Conservation (phyloP, 2,329 filamentous ascomycete species). For the Aspergillus glaucus region DNA sequence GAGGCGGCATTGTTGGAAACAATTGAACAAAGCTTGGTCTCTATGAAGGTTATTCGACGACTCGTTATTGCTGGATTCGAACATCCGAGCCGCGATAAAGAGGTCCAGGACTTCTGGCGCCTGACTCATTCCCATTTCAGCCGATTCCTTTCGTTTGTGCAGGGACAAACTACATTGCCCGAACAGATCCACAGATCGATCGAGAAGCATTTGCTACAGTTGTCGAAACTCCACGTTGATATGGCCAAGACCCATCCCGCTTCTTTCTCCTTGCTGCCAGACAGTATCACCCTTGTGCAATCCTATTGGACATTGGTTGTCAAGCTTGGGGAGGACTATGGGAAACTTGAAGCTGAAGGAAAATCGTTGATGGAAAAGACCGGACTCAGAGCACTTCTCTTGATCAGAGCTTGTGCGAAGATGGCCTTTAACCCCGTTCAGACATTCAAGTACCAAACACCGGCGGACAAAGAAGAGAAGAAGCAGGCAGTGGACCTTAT, state of each 20-base stretch:
- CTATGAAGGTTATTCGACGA: conserved; percentile 73
- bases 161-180: conserved; percentile 50
- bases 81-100: conserved; percentile 68
- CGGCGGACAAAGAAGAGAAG: conserved; percentile 70
- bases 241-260: conserved; percentile 75
- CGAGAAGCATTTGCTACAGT: conserved; percentile 82
- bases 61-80: conserved; percentile 78
- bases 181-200: conserved; percentile 54
- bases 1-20: conserved; percentile 55
- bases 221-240: conserved; percentile 84
- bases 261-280: conserved; percentile 75
- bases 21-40: conserved; percentile 70
- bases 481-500: conserved; percentile 62
- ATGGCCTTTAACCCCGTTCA: conserved; percentile 77
- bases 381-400: conserved; percentile 72
- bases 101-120: conserved; percentile 74
- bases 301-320: conserved; percentile 81
- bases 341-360: conserved; percentile 41
- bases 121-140: conserved; percentile 71
- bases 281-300: conserved; percentile 67
- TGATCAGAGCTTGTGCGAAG: conserved; percentile 74
- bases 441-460: conserved; percentile 75
- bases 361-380: conserved; percentile 66
- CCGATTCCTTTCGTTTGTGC: conserved; percentile 62
- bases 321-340: conserved; percentile 65